Percentiles rank a stretch among this genome's conserved stretches.
These are phyloP conservation scores for Pyricularia sp. DNA, from an alignment of 2,329 filamentous ascomycete genomes.

Conservation along the genomic window DNA sequence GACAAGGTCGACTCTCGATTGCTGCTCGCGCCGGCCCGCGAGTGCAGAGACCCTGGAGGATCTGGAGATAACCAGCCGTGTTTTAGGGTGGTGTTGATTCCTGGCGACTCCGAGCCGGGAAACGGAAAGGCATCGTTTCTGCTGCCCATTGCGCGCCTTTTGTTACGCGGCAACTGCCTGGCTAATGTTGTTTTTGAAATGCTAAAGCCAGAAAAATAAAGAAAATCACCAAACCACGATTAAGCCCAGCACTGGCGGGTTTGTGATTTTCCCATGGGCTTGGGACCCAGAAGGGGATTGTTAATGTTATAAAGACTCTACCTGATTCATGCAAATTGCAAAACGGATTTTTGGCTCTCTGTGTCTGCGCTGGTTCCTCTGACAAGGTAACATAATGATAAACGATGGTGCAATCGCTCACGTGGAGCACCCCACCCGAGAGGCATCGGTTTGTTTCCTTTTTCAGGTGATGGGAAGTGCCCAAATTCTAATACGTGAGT, in stretches of 20 bases:
- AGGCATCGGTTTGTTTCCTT: not conserved
- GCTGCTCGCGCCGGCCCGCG: not conserved
- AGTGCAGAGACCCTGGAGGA: not conserved
- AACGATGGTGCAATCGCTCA: not conserved
- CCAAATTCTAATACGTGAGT: not conserved
- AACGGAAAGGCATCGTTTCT: not conserved
- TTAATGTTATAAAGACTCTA: not conserved
- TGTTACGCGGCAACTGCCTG: not conserved
- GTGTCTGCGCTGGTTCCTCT: not conserved
- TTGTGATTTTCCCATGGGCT: not conserved
- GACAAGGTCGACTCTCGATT: not conserved
- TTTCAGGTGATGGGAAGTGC: not conserved
- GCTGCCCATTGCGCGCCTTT: constrained; percentile 12
- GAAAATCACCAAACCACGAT: not conserved
- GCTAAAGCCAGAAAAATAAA: not conserved
- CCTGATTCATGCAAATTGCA: not conserved
- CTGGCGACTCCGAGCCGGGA: not conserved
- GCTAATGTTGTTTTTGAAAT: not conserved
- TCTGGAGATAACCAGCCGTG: not conserved
- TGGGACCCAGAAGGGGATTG: not conserved
- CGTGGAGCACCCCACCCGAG: not conserved
- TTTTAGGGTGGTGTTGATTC: not conserved
- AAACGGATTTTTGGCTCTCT: not conserved
- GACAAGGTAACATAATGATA: not conserved
- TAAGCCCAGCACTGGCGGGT: not conserved